A percentile compares a stretch with the other conserved stretches of the same genome.
Evolutionary conservation across 257 asterid genomes (phyloP).

Genomic region (Solanum sejunctum): DNA sequence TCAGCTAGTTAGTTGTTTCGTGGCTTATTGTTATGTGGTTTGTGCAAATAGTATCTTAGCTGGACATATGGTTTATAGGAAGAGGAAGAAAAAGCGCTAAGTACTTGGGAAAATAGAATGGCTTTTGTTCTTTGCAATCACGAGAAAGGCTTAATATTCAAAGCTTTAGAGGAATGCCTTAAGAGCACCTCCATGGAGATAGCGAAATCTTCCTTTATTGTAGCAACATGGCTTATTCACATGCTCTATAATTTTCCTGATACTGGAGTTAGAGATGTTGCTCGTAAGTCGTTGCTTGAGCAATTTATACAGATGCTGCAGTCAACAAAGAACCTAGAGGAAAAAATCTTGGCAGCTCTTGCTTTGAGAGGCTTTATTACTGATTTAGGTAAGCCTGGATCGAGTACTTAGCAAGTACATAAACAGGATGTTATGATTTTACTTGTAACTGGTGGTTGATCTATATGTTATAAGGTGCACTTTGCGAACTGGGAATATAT

Average conservation of each 20-base stretch:
- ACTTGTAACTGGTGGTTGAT: background rate
- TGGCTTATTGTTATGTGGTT: background rate
- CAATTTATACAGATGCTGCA: slow-evolving; percentile 57
- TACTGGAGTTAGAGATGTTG: slow-evolving; percentile 50
- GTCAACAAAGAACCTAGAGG: slow-evolving; percentile 71
- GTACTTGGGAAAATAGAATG: slow-evolving; percentile 56
- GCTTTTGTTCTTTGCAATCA: slow-evolving; percentile 64
- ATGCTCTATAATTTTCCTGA: slow-evolving; percentile 61
- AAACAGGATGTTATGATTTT: background rate
- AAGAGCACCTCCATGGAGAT: slow-evolving; percentile 58
- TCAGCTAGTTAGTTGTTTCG: background rate
- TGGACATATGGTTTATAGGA: slow-evolving; percentile 20
- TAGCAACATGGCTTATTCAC: slow-evolving; percentile 66
- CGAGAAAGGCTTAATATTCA: slow-evolving; percentile 57
- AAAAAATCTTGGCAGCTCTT: slow-evolving; percentile 59
- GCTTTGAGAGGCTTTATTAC: slow-evolving; percentile 52
- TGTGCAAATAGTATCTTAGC: background rate
- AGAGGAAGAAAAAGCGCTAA: slow-evolving; percentile 54
- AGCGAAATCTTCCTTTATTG: slow-evolving; percentile 50
- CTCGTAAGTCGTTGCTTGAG: slow-evolving; percentile 57
- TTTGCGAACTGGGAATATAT: slow-evolving; percentile 37
- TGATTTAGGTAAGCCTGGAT: slow-evolving; percentile 39
- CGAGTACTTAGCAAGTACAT: background rate
- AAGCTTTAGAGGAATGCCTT: slow-evolving; percentile 62
- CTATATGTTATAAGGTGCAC: slow-evolving; percentile 26